Evolutionary conservation across 768 basidiomycete species (phyloP).

Genomic region (Suillus variegatus): DNA sequence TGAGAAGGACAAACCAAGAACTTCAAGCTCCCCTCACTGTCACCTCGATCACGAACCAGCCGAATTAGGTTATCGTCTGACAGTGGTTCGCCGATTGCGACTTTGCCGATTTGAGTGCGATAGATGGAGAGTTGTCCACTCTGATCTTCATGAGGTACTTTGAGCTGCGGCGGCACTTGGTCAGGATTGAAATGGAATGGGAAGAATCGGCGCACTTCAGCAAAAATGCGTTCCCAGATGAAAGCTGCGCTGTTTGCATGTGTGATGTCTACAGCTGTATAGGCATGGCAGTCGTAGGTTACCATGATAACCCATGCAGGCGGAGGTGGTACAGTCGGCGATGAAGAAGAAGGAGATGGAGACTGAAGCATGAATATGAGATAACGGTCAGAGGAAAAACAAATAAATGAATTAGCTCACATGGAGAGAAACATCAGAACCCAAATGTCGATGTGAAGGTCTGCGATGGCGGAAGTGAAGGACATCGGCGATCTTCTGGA

Average conservation of each 20-base stretch:
- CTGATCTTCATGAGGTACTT: conserved; percentile 84
- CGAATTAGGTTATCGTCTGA: conserved; percentile 68
- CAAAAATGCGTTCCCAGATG: conserved; percentile 80
- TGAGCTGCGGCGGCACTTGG: conserved; percentile 47
- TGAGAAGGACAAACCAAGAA: conserved; percentile 75
- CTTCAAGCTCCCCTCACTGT: conserved; percentile 79
- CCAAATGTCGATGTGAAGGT: conserved; percentile 25
- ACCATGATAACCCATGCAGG: conserved; percentile 55
- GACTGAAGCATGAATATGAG: conserved; percentile 21
- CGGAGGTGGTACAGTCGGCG: conserved; percentile 32
- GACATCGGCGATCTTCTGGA: conserved; percentile 34
- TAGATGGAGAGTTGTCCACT: conserved; percentile 70
- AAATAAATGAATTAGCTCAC: conserved; percentile 11
- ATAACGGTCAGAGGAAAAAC: conserved; percentile 10
- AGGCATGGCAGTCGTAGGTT: conserved; percentile 76
- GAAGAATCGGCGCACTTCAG: conserved; percentile 53
- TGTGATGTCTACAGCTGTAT: conserved; percentile 70
- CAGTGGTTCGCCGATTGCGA: conserved; percentile 73
- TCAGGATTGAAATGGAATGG: conserved; percentile 12
- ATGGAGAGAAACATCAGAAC: conserved; percentile 24
- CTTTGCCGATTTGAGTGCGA: conserved; percentile 83
- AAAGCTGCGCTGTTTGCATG: conserved; percentile 62
- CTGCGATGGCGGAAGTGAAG: conserved; percentile 26
- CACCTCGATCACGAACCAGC: conserved; percentile 72
- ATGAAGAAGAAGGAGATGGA: conserved; percentile 30